Conservation (phyloP, 306 rosid species). For the Oxytropis ochrocephala region DNA sequence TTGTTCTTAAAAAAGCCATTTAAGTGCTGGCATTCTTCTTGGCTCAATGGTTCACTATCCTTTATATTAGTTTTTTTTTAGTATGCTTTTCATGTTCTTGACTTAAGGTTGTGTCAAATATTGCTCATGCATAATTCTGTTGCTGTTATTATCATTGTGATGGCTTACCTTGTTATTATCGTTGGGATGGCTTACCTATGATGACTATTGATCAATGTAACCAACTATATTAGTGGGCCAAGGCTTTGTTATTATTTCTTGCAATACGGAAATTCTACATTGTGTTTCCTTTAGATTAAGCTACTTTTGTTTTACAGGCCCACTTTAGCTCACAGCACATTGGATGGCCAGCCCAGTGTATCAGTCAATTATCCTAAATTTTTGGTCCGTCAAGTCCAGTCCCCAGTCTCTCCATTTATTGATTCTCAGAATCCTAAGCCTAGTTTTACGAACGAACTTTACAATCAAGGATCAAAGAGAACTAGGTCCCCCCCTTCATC, state of each 20-base stretch:
- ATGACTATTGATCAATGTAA: background rate
- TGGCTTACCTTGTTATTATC: background rate
- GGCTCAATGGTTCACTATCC: background rate
- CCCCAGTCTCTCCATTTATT: conserved; percentile 25
- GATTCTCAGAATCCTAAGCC: conserved; percentile 31
- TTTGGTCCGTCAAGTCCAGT: conserved; percentile 26
- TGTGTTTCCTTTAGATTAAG: conserved; percentile 11
- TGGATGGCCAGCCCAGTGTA: conserved; percentile 26
- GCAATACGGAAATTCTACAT: background rate
- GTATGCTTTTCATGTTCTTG: background rate
- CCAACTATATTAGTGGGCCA: background rate
- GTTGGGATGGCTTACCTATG: background rate
- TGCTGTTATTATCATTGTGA: background rate
- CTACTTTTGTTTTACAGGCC: conserved; percentile 38
- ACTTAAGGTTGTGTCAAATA: background rate
- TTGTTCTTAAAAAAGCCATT: background rate
- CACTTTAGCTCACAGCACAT: conserved; percentile 24
- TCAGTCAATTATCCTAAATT: conserved; percentile 22
- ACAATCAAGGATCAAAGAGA: conserved; percentile 45
- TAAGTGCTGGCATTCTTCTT: too few relatives aligned
- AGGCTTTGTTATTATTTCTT: background rate
- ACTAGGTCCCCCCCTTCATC: conserved; percentile 46
- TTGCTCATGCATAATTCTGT: background rate
- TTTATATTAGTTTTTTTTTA: background rate
- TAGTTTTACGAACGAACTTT: conserved; percentile 25